Percentiles rank a stretch among this genome's conserved stretches.
Conservation (phyloP, 192 early-diverging fungal species). For the Diversispora eburnea region DNA sequence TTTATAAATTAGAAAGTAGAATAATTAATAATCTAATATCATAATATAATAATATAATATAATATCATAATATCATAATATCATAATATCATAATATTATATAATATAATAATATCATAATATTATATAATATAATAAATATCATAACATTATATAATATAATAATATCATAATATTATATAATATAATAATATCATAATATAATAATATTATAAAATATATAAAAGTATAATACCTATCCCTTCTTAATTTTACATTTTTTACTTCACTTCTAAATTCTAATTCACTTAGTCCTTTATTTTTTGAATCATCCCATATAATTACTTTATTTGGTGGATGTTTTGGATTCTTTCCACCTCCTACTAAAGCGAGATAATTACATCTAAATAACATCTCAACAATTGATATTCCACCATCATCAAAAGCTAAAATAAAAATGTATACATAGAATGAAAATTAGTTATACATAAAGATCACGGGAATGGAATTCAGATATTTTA, state of each 20-base stretch:
- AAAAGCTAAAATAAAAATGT: conserved; percentile 50
- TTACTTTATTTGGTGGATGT: conserved; percentile 82
- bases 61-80: too few species aligned
- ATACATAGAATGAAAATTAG: neutral
- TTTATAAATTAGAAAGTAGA: neutral
- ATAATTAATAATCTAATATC: too few species aligned
- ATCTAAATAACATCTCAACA: conserved; percentile 80
- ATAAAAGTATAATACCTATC: conserved; percentile 50
- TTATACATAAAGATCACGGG: neutral
- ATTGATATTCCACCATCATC: conserved; percentile 81
- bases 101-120: too few species aligned
- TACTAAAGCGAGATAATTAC: conserved; percentile 84
- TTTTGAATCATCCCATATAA: conserved; percentile 82
- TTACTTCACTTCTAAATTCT: conserved; percentile 77
- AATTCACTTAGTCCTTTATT: conserved; percentile 67
- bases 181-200: too few species aligned
- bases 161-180: too few species aligned
- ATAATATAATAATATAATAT: too few species aligned
- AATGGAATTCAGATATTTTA: too few species aligned
- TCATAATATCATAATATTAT: too few species aligned
- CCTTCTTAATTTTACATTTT: conserved; percentile 70
- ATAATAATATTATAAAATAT: too few species aligned
- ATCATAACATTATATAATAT: too few species aligned
- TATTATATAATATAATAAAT: too few species aligned
- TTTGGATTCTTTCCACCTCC: conserved; percentile 80